Base-by-base conservation (phyloP, 2,329 filamentous ascomycete species). In the Colletotrichum sidae region DNA sequence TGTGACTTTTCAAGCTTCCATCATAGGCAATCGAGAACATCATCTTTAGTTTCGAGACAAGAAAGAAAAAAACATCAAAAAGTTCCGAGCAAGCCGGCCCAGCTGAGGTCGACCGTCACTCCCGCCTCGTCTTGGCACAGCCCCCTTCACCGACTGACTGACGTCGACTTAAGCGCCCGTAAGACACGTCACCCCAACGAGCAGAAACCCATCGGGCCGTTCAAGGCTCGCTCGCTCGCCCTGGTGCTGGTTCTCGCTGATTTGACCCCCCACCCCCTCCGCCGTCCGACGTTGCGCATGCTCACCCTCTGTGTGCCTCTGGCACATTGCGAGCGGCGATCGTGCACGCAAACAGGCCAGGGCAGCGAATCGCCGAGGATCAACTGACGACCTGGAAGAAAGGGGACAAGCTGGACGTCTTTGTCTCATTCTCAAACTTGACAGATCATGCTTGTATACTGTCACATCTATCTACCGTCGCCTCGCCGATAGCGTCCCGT, bases 121-220 rank as follows among this genome's bases (percentile, higher is more conserved):
- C 4, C 25, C 12, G 15, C 42, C 12, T 37, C n/a, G 51, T 10
- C 11, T 33, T 10, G n/a, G 4, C 34, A 46, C 12, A 34, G 11
- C 2, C 11, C 35, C 35, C 46, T 11, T 57, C 63, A 37, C 53
- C 53, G 59, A 66, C 59, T 57, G 52, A 63, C 47, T 54, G 53
- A 66, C 52, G 63, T 66, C 59, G 35, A 63, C 59, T 66, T 66
- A 63, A 66, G 63, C 63, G 63, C 63, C 53, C 42, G 59, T 57
- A 37, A 55, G 53, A 63, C 59, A 63, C 47, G 42, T 53, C 53
- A 39, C 35, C 17, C 13, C 51, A 51, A 25, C 25, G 25, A 4
- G 25, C 56, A 38, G 15, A 46, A 51, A 35, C 15, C 58, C 53
- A 56, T 66, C 63, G 52, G 58, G 47, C 63, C 63, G 63, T 63